These are phyloP conservation scores for Protomyces macrosporus DNA, from an alignment of 1,139 yeast species.

Conservation along the genomic window DNA sequence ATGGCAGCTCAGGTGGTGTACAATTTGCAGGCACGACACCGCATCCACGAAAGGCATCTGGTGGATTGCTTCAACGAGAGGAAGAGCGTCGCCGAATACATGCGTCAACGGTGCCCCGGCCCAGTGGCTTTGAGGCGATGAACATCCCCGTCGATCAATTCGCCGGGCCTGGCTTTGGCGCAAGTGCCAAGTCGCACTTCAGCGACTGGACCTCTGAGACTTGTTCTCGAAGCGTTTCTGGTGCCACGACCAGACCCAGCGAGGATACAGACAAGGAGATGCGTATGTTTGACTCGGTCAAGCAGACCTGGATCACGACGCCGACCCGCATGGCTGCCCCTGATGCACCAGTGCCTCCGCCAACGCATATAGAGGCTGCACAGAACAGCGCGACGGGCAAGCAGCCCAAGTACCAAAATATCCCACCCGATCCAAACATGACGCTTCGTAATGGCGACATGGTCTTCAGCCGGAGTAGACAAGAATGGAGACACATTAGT, in stretches of 20 bases:
- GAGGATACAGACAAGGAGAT: background rate
- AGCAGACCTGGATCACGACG: constrained; percentile 10
- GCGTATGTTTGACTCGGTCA: constrained; percentile 9
- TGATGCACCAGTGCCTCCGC: background rate
- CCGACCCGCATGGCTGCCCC: constrained; percentile 2
- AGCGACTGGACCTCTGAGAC: constrained; percentile 19
- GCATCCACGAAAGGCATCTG: constrained; percentile 1
- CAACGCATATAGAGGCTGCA: background rate
- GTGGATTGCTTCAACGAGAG: background rate
- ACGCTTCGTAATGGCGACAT: constrained; percentile 16
- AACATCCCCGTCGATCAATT: constrained; percentile 16
- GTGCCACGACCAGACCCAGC: background rate
- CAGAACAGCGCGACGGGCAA: background rate
- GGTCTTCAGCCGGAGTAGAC: constrained; percentile 8
- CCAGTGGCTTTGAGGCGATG: constrained; percentile 23
- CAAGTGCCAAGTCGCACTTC: constrained; percentile 16
- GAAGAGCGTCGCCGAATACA: constrained; percentile 13
- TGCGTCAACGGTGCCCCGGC: background rate
- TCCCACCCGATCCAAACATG: constrained; percentile 15
- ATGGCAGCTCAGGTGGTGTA: constrained; percentile 7
- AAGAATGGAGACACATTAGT: constrained; percentile 10
- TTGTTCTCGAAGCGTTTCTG: constrained; percentile 8
- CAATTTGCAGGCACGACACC: background rate
- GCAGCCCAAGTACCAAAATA: constrained; percentile 7
- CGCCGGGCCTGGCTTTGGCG: constrained; percentile 3